These are phyloP conservation scores for Nemania abortiva DNA, from an alignment of 2,329 filamentous ascomycete genomes.

Conservation along the genomic window DNA sequence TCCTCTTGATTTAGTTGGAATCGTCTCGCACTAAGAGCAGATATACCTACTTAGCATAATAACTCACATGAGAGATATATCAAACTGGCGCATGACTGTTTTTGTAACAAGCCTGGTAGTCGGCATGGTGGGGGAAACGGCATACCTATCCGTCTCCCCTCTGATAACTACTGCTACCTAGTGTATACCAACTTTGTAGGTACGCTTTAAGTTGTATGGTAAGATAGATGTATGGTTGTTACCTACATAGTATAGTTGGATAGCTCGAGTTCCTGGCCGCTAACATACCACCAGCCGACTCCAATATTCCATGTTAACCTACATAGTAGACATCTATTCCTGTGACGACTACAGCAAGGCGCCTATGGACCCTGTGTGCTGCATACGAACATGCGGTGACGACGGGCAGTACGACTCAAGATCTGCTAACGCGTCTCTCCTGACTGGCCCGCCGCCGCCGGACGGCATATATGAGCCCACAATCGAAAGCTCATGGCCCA, in stretches of 20 bases:
- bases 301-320: neutral
- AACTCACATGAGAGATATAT: conserved; percentile 19
- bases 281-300: neutral
- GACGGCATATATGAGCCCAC: conserved; percentile 13
- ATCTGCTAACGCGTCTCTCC: conserved; percentile 12
- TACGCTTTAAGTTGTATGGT: neutral
- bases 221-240: neutral
- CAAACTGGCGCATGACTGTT: conserved; percentile 17
- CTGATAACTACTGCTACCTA: too few species aligned
- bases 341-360: neutral
- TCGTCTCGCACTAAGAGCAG: neutral
- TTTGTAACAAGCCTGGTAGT: neutral
- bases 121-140: neutral
- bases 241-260: neutral
- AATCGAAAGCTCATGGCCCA: conserved; percentile 7
- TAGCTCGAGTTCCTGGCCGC: neutral
- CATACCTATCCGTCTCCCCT: neutral
- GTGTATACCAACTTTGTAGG: neutral
- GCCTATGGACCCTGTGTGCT: neutral
- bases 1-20: conserved; percentile 8
- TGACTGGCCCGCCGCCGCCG: conserved; percentile 3
- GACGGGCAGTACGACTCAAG: conserved; percentile 9
- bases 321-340: neutral
- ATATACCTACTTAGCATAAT: neutral
- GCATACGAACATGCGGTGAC: conserved; percentile 4